Evolutionary conservation across 805 yeast genomes (phyloP), one percentile per base, ranked within the genome.

Genomic region (Hanseniaspora guilliermondii): DNA sequence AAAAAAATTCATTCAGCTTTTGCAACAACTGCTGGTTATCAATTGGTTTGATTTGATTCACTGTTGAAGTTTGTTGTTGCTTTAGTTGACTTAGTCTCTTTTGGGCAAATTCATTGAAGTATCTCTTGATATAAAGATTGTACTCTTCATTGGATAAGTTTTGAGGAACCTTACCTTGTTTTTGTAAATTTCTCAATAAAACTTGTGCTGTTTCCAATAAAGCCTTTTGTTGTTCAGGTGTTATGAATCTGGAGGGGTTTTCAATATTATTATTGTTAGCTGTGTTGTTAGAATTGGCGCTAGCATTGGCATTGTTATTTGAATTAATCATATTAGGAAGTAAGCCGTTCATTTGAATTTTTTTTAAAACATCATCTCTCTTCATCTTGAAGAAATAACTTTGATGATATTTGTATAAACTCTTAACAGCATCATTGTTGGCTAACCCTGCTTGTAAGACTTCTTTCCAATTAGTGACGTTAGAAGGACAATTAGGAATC

Each of bases 391-490:
- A 47, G 24, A 49, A 48, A 21, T 48, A 48, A 33, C 44, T 41
- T 56, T 79, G 71, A 65, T 83, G 89, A 49, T 82, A 70, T 47
- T 77, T 75, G 65, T 87, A 87, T 8, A 83, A 79, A 56, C 79
- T 82, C 64, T 78, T 81, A 44, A 85, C 79, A 24, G 76, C 65
- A 27, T 76, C 77, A 35, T 79, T 75, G 6, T 77, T 75, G 1
- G 85, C 79, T 39, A 85, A 68, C 44, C 80, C 67, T 60, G 81
- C 75, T 41, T 81, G 83, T 65, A 81, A 78, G 30, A 87, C 79
- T 63, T 81, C 85, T 22, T 79, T 77, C 96, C 96, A 88, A 6
- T 94, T 85, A 60, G 77, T 82, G 30, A 82, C 82, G 49, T 80
- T 83, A 14, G 82, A 82, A 0, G 96, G 96, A 35, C 87, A 71